Conservation (phyloP, 1,284 basidiomycete species). For the Ceratobasidium sp. region DNA sequence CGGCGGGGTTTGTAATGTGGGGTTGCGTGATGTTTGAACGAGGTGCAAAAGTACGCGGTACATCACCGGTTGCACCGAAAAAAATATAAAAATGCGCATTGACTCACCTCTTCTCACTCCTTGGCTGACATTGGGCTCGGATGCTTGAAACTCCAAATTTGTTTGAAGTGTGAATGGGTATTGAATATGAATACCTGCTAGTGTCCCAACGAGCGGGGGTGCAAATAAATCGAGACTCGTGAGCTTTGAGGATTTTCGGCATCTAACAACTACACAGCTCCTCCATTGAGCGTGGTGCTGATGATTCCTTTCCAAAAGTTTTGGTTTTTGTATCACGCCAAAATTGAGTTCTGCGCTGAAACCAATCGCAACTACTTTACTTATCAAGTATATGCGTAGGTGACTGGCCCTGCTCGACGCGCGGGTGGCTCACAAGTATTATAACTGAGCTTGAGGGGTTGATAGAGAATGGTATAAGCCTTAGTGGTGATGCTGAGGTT, state of each 20-base stretch:
- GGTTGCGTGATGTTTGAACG: constrained; percentile 3
- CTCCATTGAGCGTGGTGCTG: too few relatives aligned
- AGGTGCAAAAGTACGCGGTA: background rate
- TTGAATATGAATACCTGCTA: constrained; percentile 6
- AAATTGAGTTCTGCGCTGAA: too few relatives aligned
- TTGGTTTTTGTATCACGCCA: too few relatives aligned
- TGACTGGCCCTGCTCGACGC: too few relatives aligned
- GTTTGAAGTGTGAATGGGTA: background rate
- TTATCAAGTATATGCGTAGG: too few relatives aligned
- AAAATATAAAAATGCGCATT: constrained; percentile 6
- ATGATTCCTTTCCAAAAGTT: too few relatives aligned
- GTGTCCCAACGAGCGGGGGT: background rate
- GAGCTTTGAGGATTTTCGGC: background rate
- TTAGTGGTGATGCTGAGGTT: too few relatives aligned
- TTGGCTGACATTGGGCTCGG: constrained; percentile 1
- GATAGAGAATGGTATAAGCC: too few relatives aligned
- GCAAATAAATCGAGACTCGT: background rate
- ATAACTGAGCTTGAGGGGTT: too few relatives aligned
- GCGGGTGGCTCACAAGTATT: too few relatives aligned
- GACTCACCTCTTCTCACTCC: constrained; percentile 1
- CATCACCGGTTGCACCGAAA: background rate
- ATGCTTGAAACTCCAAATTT: background rate
- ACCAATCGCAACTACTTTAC: too few relatives aligned
- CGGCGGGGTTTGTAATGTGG: background rate
- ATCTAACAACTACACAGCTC: too few relatives aligned